Evolutionary conservation across 352 stramenopile species (phyloP).

Genomic region (Phytophthora kernoviae): DNA sequence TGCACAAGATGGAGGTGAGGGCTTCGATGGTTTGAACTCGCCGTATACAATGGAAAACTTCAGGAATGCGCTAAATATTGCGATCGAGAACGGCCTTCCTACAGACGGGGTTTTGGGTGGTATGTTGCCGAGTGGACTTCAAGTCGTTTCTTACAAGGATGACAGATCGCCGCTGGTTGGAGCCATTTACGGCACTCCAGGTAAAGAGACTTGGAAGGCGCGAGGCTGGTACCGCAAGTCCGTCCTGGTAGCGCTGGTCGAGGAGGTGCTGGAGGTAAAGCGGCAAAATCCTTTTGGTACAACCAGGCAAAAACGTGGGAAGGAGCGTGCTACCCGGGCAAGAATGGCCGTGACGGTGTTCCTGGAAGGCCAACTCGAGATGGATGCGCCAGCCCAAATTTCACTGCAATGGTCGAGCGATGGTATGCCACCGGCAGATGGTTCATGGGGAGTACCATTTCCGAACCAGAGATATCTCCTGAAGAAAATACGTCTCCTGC

Average conservation of each 20-base stretch:
- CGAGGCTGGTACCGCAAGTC: neutral
- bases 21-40: slow-evolving; percentile 11
- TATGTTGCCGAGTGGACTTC: neutral
- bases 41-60: slow-evolving; percentile 4
- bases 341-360: slow-evolving; percentile 4
- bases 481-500: neutral
- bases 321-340: neutral
- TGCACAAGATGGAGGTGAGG: slow-evolving; percentile 17
- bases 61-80: neutral
- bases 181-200: slow-evolving; percentile 2
- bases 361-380: slow-evolving; percentile 10
- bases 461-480: neutral
- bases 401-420: slow-evolving; percentile 12
- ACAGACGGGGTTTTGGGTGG: neutral
- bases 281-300: slow-evolving; percentile 7
- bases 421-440: slow-evolving; percentile 17
- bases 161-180: slow-evolving; percentile 3
- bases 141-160: neutral
- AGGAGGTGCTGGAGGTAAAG: slow-evolving; percentile 14
- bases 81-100: neutral
- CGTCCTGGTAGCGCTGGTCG: slow-evolving; percentile 10
- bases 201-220: neutral
- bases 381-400: slow-evolving; percentile 10
- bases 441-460: neutral
- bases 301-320: neutral